Conservation (phyloP, 2,329 filamentous ascomycete species). For the Colletotrichum orchidophilum region DNA sequence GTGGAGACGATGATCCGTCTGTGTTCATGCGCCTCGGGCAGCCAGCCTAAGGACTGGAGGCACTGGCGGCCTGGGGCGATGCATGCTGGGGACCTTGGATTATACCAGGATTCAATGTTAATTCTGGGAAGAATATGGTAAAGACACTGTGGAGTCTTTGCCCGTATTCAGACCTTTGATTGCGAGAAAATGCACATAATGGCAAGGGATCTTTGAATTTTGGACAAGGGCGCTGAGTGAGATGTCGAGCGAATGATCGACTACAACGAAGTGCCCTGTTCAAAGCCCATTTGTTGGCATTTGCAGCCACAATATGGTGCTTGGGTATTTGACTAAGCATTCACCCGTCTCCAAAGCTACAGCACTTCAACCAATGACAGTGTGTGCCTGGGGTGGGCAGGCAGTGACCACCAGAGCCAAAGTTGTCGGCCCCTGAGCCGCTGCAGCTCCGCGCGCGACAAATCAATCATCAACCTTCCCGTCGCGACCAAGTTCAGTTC, state of each 20-base stretch:
- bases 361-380: constrained; percentile 8
- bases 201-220: not conserved
- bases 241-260: constrained; percentile 9
- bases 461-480: not conserved
- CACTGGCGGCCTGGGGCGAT: not conserved
- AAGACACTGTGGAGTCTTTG: constrained; percentile 6
- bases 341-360: not conserved
- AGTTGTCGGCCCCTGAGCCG: constrained; percentile 3
- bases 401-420: not conserved
- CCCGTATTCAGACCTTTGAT: not conserved
- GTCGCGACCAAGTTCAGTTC: not conserved
- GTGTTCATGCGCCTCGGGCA: constrained; percentile 24
- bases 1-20: constrained; percentile 24
- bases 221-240: constrained; percentile 15
- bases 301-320: not conserved
- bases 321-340: not conserved
- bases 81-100: not conserved
- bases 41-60: constrained; percentile 7
- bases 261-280: constrained; percentile 14
- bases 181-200: not conserved
- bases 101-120: not conserved
- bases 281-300: constrained; percentile 18
- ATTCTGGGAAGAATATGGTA: constrained; percentile 22
- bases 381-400: not conserved
- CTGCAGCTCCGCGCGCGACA: constrained; percentile 18